phyloP scores from a whole-genome alignment of 2,329 filamentous ascomycete genomes.

The Elsinoe batatas region DNA sequence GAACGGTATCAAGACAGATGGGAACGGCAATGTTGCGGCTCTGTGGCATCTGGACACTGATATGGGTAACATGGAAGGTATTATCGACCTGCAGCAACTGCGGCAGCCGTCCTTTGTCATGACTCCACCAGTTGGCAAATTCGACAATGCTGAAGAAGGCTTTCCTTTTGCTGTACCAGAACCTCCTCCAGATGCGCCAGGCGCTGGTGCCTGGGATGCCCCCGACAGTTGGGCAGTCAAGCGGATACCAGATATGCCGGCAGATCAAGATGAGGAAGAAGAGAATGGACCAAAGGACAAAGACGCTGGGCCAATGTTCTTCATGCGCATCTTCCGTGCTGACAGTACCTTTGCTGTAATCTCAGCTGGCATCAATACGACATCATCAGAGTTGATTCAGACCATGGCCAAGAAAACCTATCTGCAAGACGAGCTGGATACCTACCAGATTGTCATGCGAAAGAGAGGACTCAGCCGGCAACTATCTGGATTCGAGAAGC shows the following conservation, averaged over 20 bases:
- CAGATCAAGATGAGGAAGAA: slow-evolving; percentile 21
- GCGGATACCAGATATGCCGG: slow-evolving; percentile 55
- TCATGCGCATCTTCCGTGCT: slow-evolving; percentile 87
- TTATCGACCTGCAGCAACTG: slow-evolving; percentile 51
- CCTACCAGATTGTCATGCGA: slow-evolving; percentile 90
- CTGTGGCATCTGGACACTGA: slow-evolving; percentile 79
- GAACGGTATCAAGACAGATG: slow-evolving; percentile 29
- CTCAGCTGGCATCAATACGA: slow-evolving; percentile 72
- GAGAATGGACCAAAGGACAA: slow-evolving; percentile 39
- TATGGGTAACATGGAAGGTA: slow-evolving; percentile 82
- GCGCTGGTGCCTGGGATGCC: slow-evolving; percentile 66
- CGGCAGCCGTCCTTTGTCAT: slow-evolving; percentile 46
- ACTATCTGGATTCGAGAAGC: slow-evolving; percentile 66
- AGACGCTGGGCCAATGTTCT: slow-evolving; percentile 69
- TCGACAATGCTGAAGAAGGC: slow-evolving; percentile 39
- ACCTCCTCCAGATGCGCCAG: slow-evolving; percentile 20
- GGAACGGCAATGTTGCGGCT: slow-evolving; percentile 30
- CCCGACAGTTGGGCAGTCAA: slow-evolving; percentile 96
- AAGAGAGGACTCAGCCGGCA: slow-evolving; percentile 86
- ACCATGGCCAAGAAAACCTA: slow-evolving; percentile 92
- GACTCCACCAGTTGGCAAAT: slow-evolving; percentile 49
- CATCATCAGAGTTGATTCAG: slow-evolving; percentile 76
- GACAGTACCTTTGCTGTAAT: slow-evolving; percentile 93
- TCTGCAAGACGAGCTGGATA: slow-evolving; percentile 77
- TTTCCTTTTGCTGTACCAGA: slow-evolving; percentile 1